These are phyloP conservation scores for Phaeophleospora eucalypticola DNA, from an alignment of 2,329 filamentous ascomycete genomes.

Conservation along the genomic window DNA sequence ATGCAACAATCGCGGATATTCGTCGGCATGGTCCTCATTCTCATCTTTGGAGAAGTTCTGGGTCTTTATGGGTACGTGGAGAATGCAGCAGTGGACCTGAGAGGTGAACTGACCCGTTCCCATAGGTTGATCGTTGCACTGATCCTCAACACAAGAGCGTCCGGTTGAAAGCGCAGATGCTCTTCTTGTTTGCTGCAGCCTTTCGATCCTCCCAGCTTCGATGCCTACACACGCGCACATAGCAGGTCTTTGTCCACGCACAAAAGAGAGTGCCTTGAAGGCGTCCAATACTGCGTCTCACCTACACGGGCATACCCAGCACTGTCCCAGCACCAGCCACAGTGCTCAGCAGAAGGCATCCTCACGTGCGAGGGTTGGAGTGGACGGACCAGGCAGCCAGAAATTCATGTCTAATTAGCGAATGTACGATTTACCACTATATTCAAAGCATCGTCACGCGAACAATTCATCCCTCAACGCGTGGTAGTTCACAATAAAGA, in stretches of 20 bases:
- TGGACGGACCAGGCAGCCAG: too few relatives aligned
- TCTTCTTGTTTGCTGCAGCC: neutral
- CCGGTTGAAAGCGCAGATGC: slow-evolving; percentile 15
- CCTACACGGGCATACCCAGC: neutral
- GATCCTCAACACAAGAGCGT: slow-evolving; percentile 70
- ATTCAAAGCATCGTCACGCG: too few relatives aligned
- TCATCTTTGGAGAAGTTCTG: slow-evolving; percentile 97
- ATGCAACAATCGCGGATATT: slow-evolving; percentile 96
- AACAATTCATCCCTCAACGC: too few relatives aligned
- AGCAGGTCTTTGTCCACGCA: neutral
- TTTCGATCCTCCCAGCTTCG: neutral
- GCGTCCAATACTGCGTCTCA: neutral
- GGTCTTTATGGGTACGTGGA: slow-evolving; percentile 84
- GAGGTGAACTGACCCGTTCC: neutral
- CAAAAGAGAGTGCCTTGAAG: neutral
- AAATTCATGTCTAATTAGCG: too few relatives aligned
- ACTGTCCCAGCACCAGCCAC: neutral
- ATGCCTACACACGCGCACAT: neutral
- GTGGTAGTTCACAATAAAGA: too few relatives aligned
- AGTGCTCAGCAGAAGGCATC: neutral
- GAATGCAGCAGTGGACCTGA: slow-evolving; percentile 1
- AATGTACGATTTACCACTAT: too few relatives aligned
- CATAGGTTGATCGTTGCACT: slow-evolving; percentile 82
- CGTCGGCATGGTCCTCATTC: slow-evolving; percentile 96
- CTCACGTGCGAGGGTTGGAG: too few relatives aligned